These are phyloP conservation scores for Gonium pectorale DNA, from an alignment of 139 green algal genomes.

Conservation along the genomic window DNA sequence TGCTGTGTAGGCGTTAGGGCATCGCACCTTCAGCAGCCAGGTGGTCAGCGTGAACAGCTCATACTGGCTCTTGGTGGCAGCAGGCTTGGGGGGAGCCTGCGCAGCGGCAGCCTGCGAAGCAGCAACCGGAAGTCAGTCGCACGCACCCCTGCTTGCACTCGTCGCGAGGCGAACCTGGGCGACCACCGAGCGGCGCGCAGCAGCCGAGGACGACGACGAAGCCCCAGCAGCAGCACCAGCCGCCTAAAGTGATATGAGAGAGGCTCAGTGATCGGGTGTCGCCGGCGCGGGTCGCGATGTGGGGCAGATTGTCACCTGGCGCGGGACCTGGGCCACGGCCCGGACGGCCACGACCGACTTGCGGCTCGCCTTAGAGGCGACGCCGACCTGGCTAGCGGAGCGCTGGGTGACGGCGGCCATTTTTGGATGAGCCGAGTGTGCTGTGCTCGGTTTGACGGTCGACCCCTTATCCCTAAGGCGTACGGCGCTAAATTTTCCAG, in stretches of 20 bases:
- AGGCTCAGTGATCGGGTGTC: background rate
- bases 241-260: background rate
- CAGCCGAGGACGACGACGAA: background rate
- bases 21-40: conserved; percentile 88
- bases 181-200: conserved; percentile 32
- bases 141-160: background rate
- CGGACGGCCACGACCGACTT: conserved; percentile 32
- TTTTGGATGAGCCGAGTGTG: too few species aligned
- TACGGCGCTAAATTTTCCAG: too few species aligned
- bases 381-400: background rate
- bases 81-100: background rate
- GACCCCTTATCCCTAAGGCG: too few species aligned
- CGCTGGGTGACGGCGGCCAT: conserved; percentile 33
- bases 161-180: conserved; percentile 3
- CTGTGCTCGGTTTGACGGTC: too few species aligned
- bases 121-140: background rate
- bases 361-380: conserved; percentile 40
- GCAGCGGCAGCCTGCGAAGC: conserved; percentile 18
- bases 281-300: background rate
- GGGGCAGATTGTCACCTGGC: background rate
- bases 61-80: conserved; percentile 59
- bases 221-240: background rate
- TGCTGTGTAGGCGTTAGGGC: background rate
- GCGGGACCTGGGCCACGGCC: conserved; percentile 33
- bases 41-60: conserved; percentile 86